Evolutionary conservation across 129 eudicot genomes (phyloP).

Genomic region (Rutidosis leptorrhynchoides): DNA sequence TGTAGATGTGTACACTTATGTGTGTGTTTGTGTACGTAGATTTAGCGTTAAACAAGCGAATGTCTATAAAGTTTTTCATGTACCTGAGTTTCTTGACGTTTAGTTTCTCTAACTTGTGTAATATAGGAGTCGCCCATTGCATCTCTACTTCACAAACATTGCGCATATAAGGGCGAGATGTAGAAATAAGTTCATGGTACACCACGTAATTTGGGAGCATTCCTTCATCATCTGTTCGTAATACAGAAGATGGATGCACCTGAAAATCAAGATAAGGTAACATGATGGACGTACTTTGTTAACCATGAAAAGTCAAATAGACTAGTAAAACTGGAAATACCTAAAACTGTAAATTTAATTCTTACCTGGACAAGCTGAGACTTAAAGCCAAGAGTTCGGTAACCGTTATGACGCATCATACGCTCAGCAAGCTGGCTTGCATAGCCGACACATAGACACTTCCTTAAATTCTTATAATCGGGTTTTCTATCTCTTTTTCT

Average conservation of each 20-base stretch:
- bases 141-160: conserved; percentile 90
- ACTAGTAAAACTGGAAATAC: background rate
- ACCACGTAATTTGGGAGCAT: conserved; percentile 90
- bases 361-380: conserved; percentile 87
- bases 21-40: background rate
- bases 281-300: background rate
- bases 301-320: background rate
- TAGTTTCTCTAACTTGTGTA: conserved; percentile 73
- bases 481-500: conserved; percentile 51
- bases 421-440: conserved; percentile 94
- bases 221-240: conserved; percentile 83
- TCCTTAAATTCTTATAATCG: conserved; percentile 68
- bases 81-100: conserved; percentile 74
- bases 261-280: conserved; percentile 16
- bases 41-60: conserved; percentile 5
- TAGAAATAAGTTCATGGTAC: conserved; percentile 83
- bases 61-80: background rate
- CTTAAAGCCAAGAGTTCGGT: conserved; percentile 75
- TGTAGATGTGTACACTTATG: background rate
- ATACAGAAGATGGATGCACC: conserved; percentile 95
- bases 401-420: conserved; percentile 87
- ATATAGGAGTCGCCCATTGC: conserved; percentile 72
- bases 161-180: conserved; percentile 87
- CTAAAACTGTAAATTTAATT: background rate
- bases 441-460: conserved; percentile 77